Evolutionary conservation across 441 rosid species (phyloP).

Genomic region (Pelargonium fulgidum): DNA sequence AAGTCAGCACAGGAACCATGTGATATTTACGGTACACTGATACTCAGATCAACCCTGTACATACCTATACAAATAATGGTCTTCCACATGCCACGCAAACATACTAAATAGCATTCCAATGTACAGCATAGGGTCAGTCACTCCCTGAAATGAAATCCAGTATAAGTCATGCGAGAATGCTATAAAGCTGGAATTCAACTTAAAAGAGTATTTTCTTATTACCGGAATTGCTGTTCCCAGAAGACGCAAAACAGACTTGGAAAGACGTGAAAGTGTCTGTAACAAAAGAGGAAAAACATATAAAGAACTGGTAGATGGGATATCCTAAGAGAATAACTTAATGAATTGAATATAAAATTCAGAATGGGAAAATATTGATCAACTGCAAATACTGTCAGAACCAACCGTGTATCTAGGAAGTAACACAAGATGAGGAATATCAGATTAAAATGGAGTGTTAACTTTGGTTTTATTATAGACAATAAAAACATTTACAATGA

Average conservation of each 20-base stretch:
- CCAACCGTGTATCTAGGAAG: neutral
- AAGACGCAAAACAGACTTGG: slow-evolving; percentile 84
- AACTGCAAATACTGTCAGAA: neutral
- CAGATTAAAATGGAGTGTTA: neutral
- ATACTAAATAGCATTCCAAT: slow-evolving; percentile 98
- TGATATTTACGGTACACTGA: slow-evolving; percentile 11
- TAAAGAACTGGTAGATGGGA: slow-evolving; percentile 13
- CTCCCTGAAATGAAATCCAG: slow-evolving; percentile 64
- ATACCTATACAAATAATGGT: slow-evolving; percentile 97
- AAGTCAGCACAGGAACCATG: neutral
- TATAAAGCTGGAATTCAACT: slow-evolving; percentile 9
- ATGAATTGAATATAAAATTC: neutral
- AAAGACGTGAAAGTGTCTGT: slow-evolving; percentile 74
- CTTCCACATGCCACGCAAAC: slow-evolving; percentile 99
- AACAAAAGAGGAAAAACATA: slow-evolving; percentile 14
- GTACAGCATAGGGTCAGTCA: slow-evolving; percentile 99
- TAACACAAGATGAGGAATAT: neutral
- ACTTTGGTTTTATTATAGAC: neutral
- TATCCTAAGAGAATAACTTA: slow-evolving; percentile 6
- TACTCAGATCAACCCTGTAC: slow-evolving; percentile 11
- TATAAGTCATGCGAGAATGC: slow-evolving; percentile 4
- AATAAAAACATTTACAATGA: neutral
- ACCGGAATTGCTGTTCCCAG: slow-evolving; percentile 86
- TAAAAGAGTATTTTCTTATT: slow-evolving; percentile 18
- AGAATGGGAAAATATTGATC: neutral